Evolutionary conservation across 495 filamentous ascomycete species (phyloP).

Genomic region (Filosporella fistucella): DNA sequence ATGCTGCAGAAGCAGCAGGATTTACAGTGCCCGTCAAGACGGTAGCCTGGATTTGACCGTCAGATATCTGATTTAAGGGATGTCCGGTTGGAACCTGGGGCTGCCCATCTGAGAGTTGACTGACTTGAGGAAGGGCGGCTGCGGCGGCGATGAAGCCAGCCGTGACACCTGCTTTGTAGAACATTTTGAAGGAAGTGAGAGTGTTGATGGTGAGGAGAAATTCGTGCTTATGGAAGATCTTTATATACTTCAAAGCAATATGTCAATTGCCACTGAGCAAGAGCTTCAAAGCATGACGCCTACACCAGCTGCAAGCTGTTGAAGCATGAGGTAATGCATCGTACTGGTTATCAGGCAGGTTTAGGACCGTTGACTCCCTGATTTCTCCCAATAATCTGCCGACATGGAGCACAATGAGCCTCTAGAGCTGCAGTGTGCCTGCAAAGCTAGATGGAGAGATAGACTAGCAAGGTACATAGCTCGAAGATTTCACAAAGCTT

Average conservation of each 20-base stretch:
- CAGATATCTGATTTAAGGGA: not conserved
- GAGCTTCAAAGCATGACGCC: not conserved
- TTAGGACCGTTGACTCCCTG: not conserved
- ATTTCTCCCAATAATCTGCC: no score
- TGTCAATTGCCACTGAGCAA: not conserved
- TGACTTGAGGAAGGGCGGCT: slow-evolving; percentile 7
- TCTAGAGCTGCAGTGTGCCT: no score
- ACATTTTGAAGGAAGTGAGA: slow-evolving; percentile 5
- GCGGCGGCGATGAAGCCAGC: slow-evolving; percentile 12
- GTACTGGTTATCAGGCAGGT: not conserved
- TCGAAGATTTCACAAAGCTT: no score
- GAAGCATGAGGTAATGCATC: not conserved
- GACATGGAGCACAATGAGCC: no score
- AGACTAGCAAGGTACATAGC: no score
- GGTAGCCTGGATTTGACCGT: slow-evolving; percentile 6
- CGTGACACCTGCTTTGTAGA: slow-evolving; percentile 11
- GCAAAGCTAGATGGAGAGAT: no score
- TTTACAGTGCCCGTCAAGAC: not conserved
- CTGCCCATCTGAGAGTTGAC: slow-evolving; percentile 7
- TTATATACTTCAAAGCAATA: not conserved
- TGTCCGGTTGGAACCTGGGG: not conserved
- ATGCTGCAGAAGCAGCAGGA: not conserved
- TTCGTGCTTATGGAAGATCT: not conserved
- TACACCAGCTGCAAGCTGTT: no score
- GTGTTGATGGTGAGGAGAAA: not conserved